Base-by-base conservation (phyloP, 2,329 filamentous ascomycete species). In the Aschersonia sp. region DNA sequence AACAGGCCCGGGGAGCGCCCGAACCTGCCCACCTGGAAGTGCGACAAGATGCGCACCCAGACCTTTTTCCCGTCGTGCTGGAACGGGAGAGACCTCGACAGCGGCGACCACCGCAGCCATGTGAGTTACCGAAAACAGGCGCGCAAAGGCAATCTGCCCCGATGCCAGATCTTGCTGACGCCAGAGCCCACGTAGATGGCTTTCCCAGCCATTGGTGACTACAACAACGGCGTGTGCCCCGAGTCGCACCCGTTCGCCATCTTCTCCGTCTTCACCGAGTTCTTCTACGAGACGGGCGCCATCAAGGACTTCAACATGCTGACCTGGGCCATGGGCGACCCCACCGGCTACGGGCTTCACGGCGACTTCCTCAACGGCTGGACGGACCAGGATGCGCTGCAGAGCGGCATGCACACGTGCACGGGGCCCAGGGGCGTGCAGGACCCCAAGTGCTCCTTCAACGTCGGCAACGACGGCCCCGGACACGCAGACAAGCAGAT, bases 21-120 rank as follows among this genome's bases (percentile, higher is more conserved):
- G n/a, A 62, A 65, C 8, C 68, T 84, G 33, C 79, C 78, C 12
- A 47, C 50, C 1, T 68, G 68, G 52, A 66, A 68, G 50, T 81
- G 79, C 56, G 58, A 68, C 37, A 68, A 75, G 42, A 64, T 71
- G 22, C 69, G 75, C 40, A 65, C 70, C 11, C 71, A 79, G 54
- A 64, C 79, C 22, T 72, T 70, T 56, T 79, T 81, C 57, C 77
- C 76, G 1, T 70, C 71, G 4, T 82, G 79, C 65, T 82, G 79
- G 79, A 69, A 83, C 51, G 79, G 79, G 35, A 63, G 65, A 43
- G 70, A 78, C 52, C 55, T 76, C 29, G 76, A 81, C 56, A 68
- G 68, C 6, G 44, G 63, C 1, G 66, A 79, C 58, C 76, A 81
- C 59, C 71, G 70, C 54, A 73, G 63, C 46, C 78, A 81, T 54